Base-by-base conservation (phyloP, 129 eudicot genomes). In the Escallonia rubra region DNA sequence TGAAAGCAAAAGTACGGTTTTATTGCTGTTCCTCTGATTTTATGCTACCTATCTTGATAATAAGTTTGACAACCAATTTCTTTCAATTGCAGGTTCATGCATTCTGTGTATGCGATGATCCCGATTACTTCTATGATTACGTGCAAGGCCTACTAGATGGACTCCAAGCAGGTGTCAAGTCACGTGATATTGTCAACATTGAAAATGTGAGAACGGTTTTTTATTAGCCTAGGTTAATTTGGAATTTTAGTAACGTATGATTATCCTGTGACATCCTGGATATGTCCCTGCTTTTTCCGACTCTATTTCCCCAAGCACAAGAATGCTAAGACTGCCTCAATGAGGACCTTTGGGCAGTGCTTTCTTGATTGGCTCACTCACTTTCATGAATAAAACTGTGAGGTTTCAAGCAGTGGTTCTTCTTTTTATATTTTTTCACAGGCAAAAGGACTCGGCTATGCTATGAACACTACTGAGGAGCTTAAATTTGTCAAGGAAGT, bases 401-500 rank as follows among this genome's bases (percentile, higher is more conserved):
- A 46, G 59, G 34, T 54, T 13, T 23, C 34, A 23, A 23, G 34
- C 23, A 54, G 23, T 54, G 59, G 34, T 62, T 15, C 47, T 45
- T 67, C 38, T 51, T 64, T 49, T 60, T 11, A 40, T 58, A 41
- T 55, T 34, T 58, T 63, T 71, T 34, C 13, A 43, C 82, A 94
- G 99, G 99, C 99, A 49, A 89, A 89, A 78, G 99, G 99, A 38
- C 72, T 87, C 34, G 99, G 99, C 15, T 94, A 94, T 81, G 99
- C 99, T 34, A 80, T 94, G 75, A 89, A 85, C 73, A 94, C 93
- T 14, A 62, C 74, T 2, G 96, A 94, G 69, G 99, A 89, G 84
- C 90, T 94, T 39, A 74, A 79, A 74, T 87, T 94, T 83, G 96
- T 94, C 62, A 86, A 81, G 70, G 86, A 94, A 71, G 65, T 94